Conservation (phyloP, 2,329 filamentous ascomycete species). For the Fusarium agapanthi region DNA sequence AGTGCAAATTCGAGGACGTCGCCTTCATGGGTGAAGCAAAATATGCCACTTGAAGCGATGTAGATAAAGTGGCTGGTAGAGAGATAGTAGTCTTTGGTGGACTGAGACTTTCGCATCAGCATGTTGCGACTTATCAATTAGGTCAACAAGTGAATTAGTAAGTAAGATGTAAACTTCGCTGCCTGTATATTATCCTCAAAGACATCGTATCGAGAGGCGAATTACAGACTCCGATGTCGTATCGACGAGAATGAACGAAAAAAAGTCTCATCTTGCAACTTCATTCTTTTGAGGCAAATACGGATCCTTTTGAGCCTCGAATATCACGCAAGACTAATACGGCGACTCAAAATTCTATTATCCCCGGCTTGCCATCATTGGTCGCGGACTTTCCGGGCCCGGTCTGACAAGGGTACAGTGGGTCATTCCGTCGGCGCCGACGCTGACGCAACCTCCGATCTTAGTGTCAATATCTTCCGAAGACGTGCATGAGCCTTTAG, state of each 20-base stretch:
- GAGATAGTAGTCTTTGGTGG: background rate
- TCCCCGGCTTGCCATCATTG: background rate
- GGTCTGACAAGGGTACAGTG: background rate
- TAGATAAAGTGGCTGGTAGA: too few relatives aligned
- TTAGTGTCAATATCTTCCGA: background rate
- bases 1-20: background rate
- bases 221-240: fast-evolving
- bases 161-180: background rate
- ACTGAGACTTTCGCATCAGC: fast-evolving
- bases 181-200: background rate
- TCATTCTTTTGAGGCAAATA: background rate
- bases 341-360: background rate
- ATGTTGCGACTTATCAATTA: fast-evolving
- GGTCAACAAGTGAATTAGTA: background rate
- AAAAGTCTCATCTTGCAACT: background rate
- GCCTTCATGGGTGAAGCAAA: fast-evolving
- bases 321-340: background rate
- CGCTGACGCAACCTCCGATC: background rate
- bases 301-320: background rate
- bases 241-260: background rate
- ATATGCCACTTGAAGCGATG: fast-evolving
- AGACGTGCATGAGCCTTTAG: background rate
- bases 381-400: background rate
- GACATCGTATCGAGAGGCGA: background rate
- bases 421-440: background rate